A percentile compares a stretch with the other conserved stretches of the same genome.
Conservation (phyloP, 176 grass and related monocot genomes). For the Metroxylon sagu region DNA sequence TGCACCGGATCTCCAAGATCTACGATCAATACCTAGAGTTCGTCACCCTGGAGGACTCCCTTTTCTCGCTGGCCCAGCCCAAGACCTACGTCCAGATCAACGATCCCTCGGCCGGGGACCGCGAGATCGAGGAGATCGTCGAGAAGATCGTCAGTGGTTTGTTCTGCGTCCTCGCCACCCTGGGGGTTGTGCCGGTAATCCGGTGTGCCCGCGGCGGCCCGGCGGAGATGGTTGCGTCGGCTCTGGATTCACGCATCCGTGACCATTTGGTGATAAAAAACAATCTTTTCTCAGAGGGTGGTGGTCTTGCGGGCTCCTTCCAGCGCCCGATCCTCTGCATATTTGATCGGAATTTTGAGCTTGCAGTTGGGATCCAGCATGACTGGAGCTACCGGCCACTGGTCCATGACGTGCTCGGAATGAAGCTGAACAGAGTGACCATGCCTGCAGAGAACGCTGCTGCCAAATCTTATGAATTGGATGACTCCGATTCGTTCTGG, state of each 20-base stretch:
- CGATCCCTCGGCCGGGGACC: slow-evolving; percentile 61
- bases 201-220: slow-evolving; percentile 71
- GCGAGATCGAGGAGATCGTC: slow-evolving; percentile 55
- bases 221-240: slow-evolving; percentile 64
- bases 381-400: slow-evolving; percentile 91
- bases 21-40: slow-evolving; percentile 90
- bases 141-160: slow-evolving; percentile 60
- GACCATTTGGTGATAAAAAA: slow-evolving; percentile 76
- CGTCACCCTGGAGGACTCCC: slow-evolving; percentile 70
- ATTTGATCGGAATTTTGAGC: slow-evolving; percentile 79
- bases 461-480: slow-evolving; percentile 65
- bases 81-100: slow-evolving; percentile 75
- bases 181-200: slow-evolving; percentile 74
- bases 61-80: slow-evolving; percentile 80
- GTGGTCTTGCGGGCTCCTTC: slow-evolving; percentile 33
- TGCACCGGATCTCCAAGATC: slow-evolving; percentile 50
- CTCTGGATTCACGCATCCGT: slow-evolving; percentile 54
- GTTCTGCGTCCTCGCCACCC: slow-evolving; percentile 62
- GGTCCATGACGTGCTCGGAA: slow-evolving; percentile 67
- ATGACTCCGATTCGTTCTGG: slow-evolving; percentile 87
- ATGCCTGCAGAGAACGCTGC: slow-evolving; percentile 40
- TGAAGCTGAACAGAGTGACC: slow-evolving; percentile 61
- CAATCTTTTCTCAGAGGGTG: slow-evolving; percentile 72
- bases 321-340: slow-evolving; percentile 83
- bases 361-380: slow-evolving; percentile 69